Percentiles rank a stretch among this genome's conserved stretches.
These are phyloP conservation scores for Vanilla planifolia DNA, from an alignment of 106 monocot genomes.

Conservation along the genomic window DNA sequence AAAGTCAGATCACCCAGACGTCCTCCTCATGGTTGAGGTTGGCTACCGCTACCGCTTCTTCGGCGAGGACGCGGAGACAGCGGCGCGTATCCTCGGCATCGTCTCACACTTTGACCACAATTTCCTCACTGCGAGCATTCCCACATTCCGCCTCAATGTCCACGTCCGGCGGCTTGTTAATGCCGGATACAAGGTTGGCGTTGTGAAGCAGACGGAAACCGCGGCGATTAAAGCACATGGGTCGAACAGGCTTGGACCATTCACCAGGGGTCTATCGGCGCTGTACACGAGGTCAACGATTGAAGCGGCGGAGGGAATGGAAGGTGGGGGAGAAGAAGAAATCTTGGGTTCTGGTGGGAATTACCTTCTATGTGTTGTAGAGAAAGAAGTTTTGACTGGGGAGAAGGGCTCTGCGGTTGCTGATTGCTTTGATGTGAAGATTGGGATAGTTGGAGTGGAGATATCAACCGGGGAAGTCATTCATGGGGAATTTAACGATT, in stretches of 20 bases:
- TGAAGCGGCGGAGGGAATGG: conserved; percentile 73
- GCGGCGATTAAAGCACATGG: conserved; percentile 85
- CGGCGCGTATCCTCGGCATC: conserved; percentile 71
- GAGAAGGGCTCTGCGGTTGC: conserved; percentile 14
- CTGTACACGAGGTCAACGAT: conserved; percentile 81
- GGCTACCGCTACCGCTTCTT: conserved; percentile 93
- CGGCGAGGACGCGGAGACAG: conserved; percentile 73
- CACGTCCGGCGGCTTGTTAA: conserved; percentile 73
- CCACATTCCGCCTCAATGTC: conserved; percentile 67
- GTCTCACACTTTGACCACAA: conserved; percentile 63
- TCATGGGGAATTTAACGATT: conserved; percentile 83
- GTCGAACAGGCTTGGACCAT: conserved; percentile 57
- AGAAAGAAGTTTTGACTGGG: conserved; percentile 22
- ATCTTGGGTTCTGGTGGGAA: conserved; percentile 19
- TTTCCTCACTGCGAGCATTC: conserved; percentile 87
- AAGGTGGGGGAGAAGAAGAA: conserved; percentile 28
- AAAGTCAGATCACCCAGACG: conserved; percentile 68
- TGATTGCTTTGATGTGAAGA: conserved; percentile 51
- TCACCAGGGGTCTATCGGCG: conserved; percentile 56
- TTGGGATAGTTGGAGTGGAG: conserved; percentile 78
- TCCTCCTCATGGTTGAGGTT: conserved; percentile 88
- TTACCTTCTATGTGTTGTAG: conserved; percentile 74
- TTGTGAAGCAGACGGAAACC: conserved; percentile 95
- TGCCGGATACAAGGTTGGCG: conserved; percentile 90
- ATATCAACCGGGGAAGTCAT: conserved; percentile 83